A percentile compares a stretch with the other conserved stretches of the same genome.
phyloP scores from a whole-genome alignment of 2,329 filamentous ascomycete species.

The Cladophialophora exuberans region DNA sequence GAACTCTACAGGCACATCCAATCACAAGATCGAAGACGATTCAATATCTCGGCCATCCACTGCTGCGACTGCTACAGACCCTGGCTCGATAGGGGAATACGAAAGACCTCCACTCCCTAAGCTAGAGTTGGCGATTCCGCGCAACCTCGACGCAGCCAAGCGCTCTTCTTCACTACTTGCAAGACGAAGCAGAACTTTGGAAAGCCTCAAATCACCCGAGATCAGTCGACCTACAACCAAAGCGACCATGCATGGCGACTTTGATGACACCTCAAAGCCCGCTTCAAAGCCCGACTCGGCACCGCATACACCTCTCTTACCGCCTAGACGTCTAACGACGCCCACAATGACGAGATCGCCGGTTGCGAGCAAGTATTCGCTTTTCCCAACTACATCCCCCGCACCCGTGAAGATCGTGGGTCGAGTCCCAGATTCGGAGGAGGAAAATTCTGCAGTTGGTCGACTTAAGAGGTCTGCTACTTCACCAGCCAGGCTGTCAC shows the following conservation, averaged over 20 bases:
- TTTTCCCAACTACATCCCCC: slow-evolving; percentile 30
- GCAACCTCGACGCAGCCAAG: slow-evolving; percentile 22
- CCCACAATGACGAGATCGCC: slow-evolving; percentile 21
- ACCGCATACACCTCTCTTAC: slow-evolving; percentile 18
- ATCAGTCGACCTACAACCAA: slow-evolving; percentile 21
- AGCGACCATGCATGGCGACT: background rate
- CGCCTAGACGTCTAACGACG: slow-evolving; percentile 22
- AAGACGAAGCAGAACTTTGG: slow-evolving; percentile 29
- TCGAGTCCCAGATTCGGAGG: slow-evolving; percentile 6
- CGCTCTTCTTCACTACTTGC: slow-evolving; percentile 30
- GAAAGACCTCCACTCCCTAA: slow-evolving; percentile 22
- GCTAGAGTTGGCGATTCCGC: slow-evolving; percentile 27
- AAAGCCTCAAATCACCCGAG: slow-evolving; percentile 24
- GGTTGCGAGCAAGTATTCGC: slow-evolving; percentile 30
- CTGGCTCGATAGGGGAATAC: slow-evolving; percentile 12
- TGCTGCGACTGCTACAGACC: slow-evolving; percentile 21
- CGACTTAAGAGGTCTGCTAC: slow-evolving; percentile 28
- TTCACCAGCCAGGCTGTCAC: slow-evolving; percentile 30
- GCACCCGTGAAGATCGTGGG: slow-evolving; percentile 16
- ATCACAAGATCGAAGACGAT: slow-evolving; percentile 14
- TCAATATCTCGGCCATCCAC: slow-evolving; percentile 21
- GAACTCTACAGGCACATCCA: background rate
- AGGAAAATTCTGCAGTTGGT: background rate
- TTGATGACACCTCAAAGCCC: slow-evolving; percentile 1
- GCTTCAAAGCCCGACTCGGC: slow-evolving; percentile 8